Percentiles rank a stretch among this genome's conserved stretches.
These are phyloP conservation scores for Trypanosoma mega DNA, from an alignment of 208 protist genomes.

Conservation along the genomic window DNA sequence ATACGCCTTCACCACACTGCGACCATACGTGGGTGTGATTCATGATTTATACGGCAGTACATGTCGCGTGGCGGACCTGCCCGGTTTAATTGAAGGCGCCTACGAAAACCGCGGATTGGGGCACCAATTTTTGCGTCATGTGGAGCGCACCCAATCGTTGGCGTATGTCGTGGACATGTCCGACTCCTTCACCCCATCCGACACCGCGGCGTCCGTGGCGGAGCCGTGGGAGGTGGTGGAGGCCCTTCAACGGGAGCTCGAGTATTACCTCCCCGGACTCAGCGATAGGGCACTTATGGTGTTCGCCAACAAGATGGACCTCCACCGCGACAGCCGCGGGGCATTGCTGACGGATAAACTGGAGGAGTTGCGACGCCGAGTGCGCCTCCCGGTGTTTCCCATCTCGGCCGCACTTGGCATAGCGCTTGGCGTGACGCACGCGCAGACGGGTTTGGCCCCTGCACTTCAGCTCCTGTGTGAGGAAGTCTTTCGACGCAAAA, in stretches of 20 bases:
- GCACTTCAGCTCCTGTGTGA: constrained; percentile 71
- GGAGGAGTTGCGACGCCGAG: constrained; percentile 55
- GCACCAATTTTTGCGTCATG: constrained; percentile 91
- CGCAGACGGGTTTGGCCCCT: constrained; percentile 46
- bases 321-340: constrained; percentile 54
- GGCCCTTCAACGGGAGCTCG: constrained; percentile 69
- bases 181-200: constrained; percentile 55
- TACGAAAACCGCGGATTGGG: constrained; percentile 88
- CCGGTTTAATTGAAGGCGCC: constrained; percentile 91
- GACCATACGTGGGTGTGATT: constrained; percentile 87
- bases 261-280: constrained; percentile 82
- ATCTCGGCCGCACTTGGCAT: constrained; percentile 84
- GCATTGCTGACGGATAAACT: constrained; percentile 49
- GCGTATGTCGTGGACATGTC: constrained; percentile 91
- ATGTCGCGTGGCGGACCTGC: constrained; percentile 87
- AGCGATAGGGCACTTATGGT: constrained; percentile 77
- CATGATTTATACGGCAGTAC: constrained; percentile 82
- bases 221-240: constrained; percentile 87
- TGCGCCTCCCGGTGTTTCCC: constrained; percentile 81
- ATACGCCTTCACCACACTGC: constrained; percentile 91
- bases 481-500: constrained; percentile 67
- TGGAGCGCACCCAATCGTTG: constrained; percentile 86
- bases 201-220: constrained; percentile 19
- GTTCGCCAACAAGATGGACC: constrained; percentile 93
- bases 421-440: constrained; percentile 47